Evolutionary conservation across 169 alveolate species (phyloP), one percentile per base, ranked within the genome.

Genomic region (Eimeria falciformis): DNA sequence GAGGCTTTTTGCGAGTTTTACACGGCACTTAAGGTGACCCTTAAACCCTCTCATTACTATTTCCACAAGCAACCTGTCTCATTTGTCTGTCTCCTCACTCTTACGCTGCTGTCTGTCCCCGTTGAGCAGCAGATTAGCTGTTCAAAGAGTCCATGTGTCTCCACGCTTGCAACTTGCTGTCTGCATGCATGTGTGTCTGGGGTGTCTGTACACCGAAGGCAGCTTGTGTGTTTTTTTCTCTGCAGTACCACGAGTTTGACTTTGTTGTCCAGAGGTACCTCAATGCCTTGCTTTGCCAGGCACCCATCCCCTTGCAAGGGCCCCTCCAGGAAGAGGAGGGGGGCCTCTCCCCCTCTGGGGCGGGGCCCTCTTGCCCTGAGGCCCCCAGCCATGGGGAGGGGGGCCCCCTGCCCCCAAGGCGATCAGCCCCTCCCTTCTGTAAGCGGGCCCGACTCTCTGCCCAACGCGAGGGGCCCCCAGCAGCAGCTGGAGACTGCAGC

Each of bases 1-100:
- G 94, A 91, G 50, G 95, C 93, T 29, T 94, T 84, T 68, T 73
- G 95, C 4, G 95, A 94, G 53, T 94, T 94, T 73, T 94, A 94
- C 68, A 94, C 95, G 5, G 90, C 91, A 27, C 92, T 92, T 33
- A 94, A 94, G 88, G 90, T 91, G n/a, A n/a, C n/a, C n/a, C n/a
- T n/a, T n/a, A n/a, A n/a, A n/a, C n/a, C n/a, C n/a, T n/a, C n/a
- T n/a, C n/a, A n/a, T n/a, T n/a, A n/a, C n/a, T n/a, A n/a, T n/a
- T n/a, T n/a, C n/a, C n/a, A n/a, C n/a, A n/a, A n/a, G n/a, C n/a
- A n/a, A n/a, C n/a, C n/a, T n/a, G n/a, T n/a, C n/a, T n/a, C n/a
- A n/a, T n/a, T n/a, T n/a, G n/a, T n/a, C n/a, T n/a, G n/a, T n/a
- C n/a, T n/a, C n/a, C n/a, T n/a, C n/a, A n/a, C n/a, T n/a, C n/a